Evolutionary conservation across 805 yeast species (phyloP).

Genomic region (Wickerhamiella galacta): DNA sequence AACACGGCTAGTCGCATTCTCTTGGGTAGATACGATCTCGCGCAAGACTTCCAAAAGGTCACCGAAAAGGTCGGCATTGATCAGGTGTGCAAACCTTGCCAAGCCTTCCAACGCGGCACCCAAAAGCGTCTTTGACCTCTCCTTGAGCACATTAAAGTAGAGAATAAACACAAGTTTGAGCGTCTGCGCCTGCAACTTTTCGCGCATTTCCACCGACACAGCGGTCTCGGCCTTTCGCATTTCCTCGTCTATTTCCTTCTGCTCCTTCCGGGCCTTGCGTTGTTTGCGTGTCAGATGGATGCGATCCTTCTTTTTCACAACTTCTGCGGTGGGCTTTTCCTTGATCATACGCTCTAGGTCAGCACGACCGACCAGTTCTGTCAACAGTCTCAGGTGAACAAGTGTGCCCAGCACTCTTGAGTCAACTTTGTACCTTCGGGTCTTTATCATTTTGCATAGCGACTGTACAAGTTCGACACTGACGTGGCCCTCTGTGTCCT

Average conservation of each 20-base stretch:
- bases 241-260: conserved; percentile 77
- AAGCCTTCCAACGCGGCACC: conserved; percentile 85
- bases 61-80: conserved; percentile 81
- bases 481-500: conserved; percentile 68
- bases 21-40: conserved; percentile 49
- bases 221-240: conserved; percentile 74
- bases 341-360: conserved; percentile 29
- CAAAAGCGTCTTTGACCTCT: conserved; percentile 45
- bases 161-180: conserved; percentile 53
- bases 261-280: conserved; percentile 71
- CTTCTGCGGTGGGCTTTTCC: conserved; percentile 29
- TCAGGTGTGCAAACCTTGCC: conserved; percentile 79
- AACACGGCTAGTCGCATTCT: conserved; percentile 40
- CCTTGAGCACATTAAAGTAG: conserved; percentile 62
- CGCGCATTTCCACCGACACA: conserved; percentile 76
- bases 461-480: conserved; percentile 58
- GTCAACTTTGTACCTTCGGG: conserved; percentile 64
- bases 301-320: conserved; percentile 68
- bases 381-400: conserved; percentile 35
- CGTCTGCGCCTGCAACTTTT: conserved; percentile 67
- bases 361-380: conserved; percentile 24
- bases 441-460: conserved; percentile 51
- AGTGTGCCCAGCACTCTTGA: conserved; percentile 65
- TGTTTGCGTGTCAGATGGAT: conserved; percentile 85
- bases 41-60: conserved; percentile 80